Conservation (phyloP, 2,329 filamentous ascomycete species). For the Fusarium sulawesiense region DNA sequence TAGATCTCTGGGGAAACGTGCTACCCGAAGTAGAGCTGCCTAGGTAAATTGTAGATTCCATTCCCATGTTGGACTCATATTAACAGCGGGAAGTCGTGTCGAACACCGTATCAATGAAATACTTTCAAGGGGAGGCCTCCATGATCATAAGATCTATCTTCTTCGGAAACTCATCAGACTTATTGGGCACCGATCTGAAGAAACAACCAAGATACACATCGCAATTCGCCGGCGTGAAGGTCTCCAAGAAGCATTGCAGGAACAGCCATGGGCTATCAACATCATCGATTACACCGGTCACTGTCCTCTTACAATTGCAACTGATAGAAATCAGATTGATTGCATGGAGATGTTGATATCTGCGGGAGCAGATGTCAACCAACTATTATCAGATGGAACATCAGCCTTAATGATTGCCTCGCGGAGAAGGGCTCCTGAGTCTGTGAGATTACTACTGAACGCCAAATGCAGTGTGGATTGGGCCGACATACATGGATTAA, state of each 20-base stretch:
- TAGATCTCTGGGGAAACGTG: slow-evolving; percentile 4
- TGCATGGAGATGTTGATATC: slow-evolving; percentile 9
- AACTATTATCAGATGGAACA: fast-evolving
- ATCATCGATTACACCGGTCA: not conserved
- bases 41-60: not conserved
- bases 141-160: not conserved
- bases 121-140: fast-evolving
- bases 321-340: fast-evolving
- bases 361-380: slow-evolving; percentile 20
- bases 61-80: fast-evolving
- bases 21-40: slow-evolving; percentile 9
- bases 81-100: too few species aligned
- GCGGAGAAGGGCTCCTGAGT: fast-evolving
- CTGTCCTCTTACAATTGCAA: not conserved
- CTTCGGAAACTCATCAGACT: not conserved
- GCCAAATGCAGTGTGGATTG: not conserved
- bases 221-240: not conserved
- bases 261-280: slow-evolving; percentile 23
- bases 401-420: slow-evolving; percentile 12
- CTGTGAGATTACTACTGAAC: slow-evolving; percentile 6
- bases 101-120: not conserved
- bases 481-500: fast-evolving
- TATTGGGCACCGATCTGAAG: not conserved
- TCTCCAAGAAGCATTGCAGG: not conserved
- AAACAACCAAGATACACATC: not conserved